These are phyloP conservation scores for Nakaseomyces kungkrabaensis DNA, from an alignment of 1,139 yeast genomes.

Conservation along the genomic window DNA sequence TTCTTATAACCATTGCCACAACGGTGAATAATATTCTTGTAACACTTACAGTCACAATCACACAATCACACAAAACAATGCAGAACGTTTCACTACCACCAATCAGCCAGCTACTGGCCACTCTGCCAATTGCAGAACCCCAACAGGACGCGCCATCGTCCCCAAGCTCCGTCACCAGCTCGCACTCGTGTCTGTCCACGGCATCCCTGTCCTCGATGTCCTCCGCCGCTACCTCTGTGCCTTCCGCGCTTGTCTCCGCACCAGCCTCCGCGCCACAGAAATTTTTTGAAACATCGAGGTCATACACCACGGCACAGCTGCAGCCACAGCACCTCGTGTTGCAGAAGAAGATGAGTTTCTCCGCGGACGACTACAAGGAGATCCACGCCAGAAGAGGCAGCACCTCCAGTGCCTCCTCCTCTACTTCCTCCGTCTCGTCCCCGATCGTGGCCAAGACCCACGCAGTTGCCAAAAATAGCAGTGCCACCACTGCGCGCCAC, in stretches of 20 bases:
- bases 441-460: not conserved
- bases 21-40: too few relatives aligned
- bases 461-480: not conserved
- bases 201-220: not conserved
- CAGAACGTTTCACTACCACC: constrained; percentile 2
- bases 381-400: not conserved
- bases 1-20: not conserved
- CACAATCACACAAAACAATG: not conserved
- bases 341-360: not conserved
- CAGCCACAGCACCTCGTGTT: not conserved
- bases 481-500: constrained; percentile 21
- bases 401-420: too few relatives aligned
- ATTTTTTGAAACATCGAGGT: not conserved
- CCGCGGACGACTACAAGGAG: constrained; percentile 1
- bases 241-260: not conserved
- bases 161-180: constrained; percentile 2
- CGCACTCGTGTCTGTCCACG: constrained; percentile 1
- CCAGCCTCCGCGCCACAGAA: not conserved
- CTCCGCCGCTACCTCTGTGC: too few relatives aligned
- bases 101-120: constrained; percentile 3
- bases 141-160: not conserved
- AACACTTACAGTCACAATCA: not conserved
- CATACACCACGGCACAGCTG: not conserved
- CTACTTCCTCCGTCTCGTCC: not conserved
- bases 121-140: not conserved